These are phyloP conservation scores for Collybia nuda DNA, from an alignment of 768 basidiomycete genomes.

Conservation along the genomic window DNA sequence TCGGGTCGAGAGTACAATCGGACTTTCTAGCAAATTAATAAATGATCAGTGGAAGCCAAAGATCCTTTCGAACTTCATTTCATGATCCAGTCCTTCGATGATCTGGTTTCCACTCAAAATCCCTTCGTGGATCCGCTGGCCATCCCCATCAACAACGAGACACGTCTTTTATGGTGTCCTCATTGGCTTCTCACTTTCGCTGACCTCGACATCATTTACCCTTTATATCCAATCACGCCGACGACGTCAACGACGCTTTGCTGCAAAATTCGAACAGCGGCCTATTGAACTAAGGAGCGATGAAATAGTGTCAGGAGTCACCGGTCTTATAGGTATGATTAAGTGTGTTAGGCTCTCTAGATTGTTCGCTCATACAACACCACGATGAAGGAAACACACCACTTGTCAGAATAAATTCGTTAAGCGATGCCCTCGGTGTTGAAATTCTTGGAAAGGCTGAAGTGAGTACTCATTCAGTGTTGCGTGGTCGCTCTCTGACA, in stretches of 20 bases:
- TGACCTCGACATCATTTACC: slow-evolving; percentile 67
- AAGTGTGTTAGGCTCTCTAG: background rate
- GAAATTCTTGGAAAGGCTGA: slow-evolving; percentile 97
- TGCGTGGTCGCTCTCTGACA: background rate
- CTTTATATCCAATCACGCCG: slow-evolving; percentile 52
- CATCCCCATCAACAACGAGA: slow-evolving; percentile 32
- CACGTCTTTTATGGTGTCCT: slow-evolving; percentile 49
- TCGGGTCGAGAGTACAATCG: background rate
- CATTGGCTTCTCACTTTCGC: slow-evolving; percentile 74
- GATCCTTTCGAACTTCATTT: slow-evolving; percentile 3
- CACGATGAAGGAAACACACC: slow-evolving; percentile 82
- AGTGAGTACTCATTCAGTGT: slow-evolving; percentile 37
- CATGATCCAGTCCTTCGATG: slow-evolving; percentile 14
- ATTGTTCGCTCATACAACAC: background rate
- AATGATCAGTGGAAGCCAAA: slow-evolving; percentile 5
- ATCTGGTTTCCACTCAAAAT: slow-evolving; percentile 20
- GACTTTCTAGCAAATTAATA: background rate
- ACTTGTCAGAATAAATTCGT: slow-evolving; percentile 83
- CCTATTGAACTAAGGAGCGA: slow-evolving; percentile 74
- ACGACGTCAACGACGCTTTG: slow-evolving; percentile 33
- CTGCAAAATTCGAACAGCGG: slow-evolving; percentile 38
- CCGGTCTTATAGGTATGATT: slow-evolving; percentile 77
- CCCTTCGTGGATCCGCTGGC: slow-evolving; percentile 34
- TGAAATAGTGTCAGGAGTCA: slow-evolving; percentile 78
- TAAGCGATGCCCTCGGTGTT: slow-evolving; percentile 88